Conservation (phyloP, 139 green algal species). For the Mychonastes homosphaera region DNA sequence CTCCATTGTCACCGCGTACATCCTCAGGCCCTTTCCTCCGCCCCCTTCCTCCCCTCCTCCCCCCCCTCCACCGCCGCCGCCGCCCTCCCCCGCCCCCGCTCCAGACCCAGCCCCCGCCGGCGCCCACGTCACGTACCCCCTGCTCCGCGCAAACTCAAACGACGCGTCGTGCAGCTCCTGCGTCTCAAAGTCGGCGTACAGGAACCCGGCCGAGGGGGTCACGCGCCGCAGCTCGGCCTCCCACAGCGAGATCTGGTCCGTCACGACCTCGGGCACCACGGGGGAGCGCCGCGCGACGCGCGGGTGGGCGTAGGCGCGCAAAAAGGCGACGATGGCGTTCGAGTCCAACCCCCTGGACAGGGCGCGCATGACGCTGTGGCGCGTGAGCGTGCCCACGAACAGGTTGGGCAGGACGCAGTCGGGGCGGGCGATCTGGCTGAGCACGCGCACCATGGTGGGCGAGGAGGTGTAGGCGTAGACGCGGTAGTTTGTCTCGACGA, state of each 20-base stretch:
- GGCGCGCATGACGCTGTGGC: constrained; percentile 52
- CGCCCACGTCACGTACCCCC: constrained; percentile 40
- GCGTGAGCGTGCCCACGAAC: constrained; percentile 72
- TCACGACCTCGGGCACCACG: constrained; percentile 59
- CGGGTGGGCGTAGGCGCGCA: constrained; percentile 60
- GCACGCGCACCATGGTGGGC: constrained; percentile 45
- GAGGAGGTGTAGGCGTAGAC: constrained; percentile 78
- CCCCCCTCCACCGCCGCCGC: too few species aligned
- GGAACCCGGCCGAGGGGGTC: constrained; percentile 6
- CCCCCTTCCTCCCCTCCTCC: too few species aligned
- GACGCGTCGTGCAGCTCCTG: constrained; percentile 33
- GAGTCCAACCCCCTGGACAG: constrained; percentile 50
- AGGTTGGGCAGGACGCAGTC: constrained; percentile 81
- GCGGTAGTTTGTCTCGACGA: constrained; percentile 81
- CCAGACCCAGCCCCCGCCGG: too few species aligned
- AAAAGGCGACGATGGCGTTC: constrained; percentile 54
- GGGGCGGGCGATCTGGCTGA: constrained; percentile 60
- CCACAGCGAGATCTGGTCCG: constrained; percentile 72
- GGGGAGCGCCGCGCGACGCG: constrained; percentile 30
- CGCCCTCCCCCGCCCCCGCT: too few species aligned
- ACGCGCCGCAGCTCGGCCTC: constrained; percentile 58
- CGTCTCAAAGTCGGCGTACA: constrained; percentile 60
- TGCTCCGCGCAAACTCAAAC: constrained; percentile 17
- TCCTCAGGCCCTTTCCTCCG: too few species aligned
- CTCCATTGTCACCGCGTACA: too few species aligned